phyloP scores from a whole-genome alignment of 768 basidiomycete genomes.

The Terana coerulea region DNA sequence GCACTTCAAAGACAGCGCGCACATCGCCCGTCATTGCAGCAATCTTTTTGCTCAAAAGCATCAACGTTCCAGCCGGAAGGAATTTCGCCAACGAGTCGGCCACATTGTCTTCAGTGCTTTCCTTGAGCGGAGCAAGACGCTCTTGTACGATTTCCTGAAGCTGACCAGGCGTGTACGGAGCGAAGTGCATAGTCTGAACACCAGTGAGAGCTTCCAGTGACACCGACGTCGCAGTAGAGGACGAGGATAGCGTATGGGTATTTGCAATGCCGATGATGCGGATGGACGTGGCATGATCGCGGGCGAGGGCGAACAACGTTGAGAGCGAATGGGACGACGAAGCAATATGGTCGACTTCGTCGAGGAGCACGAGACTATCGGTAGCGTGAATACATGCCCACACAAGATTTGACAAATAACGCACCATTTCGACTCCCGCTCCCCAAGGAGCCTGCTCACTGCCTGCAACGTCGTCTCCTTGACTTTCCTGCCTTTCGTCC shows the following conservation, averaged over 20 bases:
- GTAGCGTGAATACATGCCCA: background rate
- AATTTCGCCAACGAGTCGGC: constrained; percentile 41
- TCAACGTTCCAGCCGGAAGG: constrained; percentile 59
- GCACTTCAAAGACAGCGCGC: constrained; percentile 72
- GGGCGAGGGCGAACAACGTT: constrained; percentile 66
- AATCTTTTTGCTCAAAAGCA: constrained; percentile 73
- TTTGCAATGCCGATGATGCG: constrained; percentile 86
- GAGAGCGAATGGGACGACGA: constrained; percentile 54
- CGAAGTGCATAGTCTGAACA: constrained; percentile 71
- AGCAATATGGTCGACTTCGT: constrained; percentile 83
- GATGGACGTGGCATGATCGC: constrained; percentile 45
- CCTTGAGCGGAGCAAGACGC: constrained; percentile 54
- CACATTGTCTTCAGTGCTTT: constrained; percentile 11
- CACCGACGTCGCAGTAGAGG: constrained; percentile 33
- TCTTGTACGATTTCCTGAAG: constrained; percentile 65
- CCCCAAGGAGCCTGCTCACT: constrained; percentile 42
- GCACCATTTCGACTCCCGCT: constrained; percentile 53
- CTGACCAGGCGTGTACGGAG: constrained; percentile 72
- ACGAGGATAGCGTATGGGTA: constrained; percentile 76
- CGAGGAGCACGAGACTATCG: constrained; percentile 69
- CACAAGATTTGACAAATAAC: background rate
- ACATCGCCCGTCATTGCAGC: constrained; percentile 84
- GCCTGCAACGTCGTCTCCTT: constrained; percentile 33
- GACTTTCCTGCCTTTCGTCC: constrained; percentile 38
- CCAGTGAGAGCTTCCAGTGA: constrained; percentile 25